Evolutionary conservation across 352 stramenopile genomes (phyloP), one percentile per base, ranked within the genome.

Genomic region (Globisporangium yorkense): DNA sequence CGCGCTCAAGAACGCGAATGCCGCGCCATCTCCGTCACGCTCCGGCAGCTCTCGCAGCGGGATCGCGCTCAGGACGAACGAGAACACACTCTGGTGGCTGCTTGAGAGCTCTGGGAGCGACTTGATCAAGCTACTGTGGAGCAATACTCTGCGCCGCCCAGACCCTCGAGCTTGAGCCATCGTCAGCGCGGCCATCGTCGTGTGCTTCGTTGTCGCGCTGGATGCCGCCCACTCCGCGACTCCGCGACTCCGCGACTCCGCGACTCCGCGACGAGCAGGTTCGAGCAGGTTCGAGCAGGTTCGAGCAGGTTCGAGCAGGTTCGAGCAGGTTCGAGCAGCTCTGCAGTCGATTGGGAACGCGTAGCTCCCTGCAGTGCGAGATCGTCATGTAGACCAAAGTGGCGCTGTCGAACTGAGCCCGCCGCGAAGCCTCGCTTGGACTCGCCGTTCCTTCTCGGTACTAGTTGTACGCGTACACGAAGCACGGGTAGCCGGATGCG

Each of bases 321-420:
- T 24, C 57, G 0, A 77, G 37, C 0, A 77, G 41, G 33, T 74
- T 74, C 4, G 51, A 24, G 27, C 70, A 74, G 18, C 13, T 33
- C 44, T 60, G 63, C 29, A 74, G 51, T 4, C 44, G 16, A 2
- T 37, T 4, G 4, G 60, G 58, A 16, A 77, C 35, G 18, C 12
- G 21, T 1, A 77, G 57, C 1, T 47, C 52, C 1, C 56, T 43
- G 51, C 63, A 74, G 33, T 74, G 66, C 31, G 56, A 59, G 37
- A 74, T 46, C 15, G 27, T 45, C 18, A 74, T 40, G 13, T 63
- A 40, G 15, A 57, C 45, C 1, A 68, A 39, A 2, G 20, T 55
- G n/a, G 53, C 40, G 4, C 57, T 51, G 35, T 68, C 44, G 10
- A 68, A 40, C 13, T 16, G 13, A 1, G 35, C 24, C 29, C 43